phyloP scores from a whole-genome alignment of 208 protist species.

The Tetramitus jugosus region DNA sequence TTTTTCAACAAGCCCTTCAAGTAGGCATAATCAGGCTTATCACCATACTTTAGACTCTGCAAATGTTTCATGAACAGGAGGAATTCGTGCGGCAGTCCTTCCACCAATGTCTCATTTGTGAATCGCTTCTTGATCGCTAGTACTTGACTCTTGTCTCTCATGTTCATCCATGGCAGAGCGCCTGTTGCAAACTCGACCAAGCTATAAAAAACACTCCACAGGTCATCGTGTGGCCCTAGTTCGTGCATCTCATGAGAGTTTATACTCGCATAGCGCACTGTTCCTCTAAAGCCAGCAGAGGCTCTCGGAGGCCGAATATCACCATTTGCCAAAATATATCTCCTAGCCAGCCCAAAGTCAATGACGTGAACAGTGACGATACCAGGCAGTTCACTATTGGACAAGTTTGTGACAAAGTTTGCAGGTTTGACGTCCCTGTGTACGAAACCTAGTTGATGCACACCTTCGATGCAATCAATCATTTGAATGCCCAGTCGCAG shows the following conservation, averaged over 20 bases:
- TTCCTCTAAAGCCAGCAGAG: constrained; percentile 57
- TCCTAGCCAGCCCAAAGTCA: constrained; percentile 90
- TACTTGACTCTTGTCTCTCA: not conserved
- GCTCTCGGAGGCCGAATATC: constrained; percentile 66
- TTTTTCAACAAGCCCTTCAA: not conserved
- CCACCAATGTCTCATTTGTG: not conserved
- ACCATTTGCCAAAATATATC: constrained; percentile 67
- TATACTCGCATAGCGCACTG: constrained; percentile 90
- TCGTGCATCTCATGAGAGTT: constrained; percentile 85
- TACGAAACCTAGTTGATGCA: constrained; percentile 87
- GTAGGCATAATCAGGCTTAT: not conserved
- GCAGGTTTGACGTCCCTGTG: constrained; percentile 96
- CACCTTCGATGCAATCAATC: constrained; percentile 73
- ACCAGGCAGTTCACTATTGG: no score
- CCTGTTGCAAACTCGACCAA: not conserved
- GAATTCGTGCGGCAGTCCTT: not conserved
- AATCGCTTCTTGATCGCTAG: not conserved
- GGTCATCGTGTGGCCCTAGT: constrained; percentile 85
- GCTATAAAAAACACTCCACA: constrained; percentile 92
- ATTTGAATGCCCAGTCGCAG: constrained; percentile 86
- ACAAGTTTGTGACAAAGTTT: no score
- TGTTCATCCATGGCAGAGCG: constrained; percentile 5
- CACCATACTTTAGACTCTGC: not conserved
- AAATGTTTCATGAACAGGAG: not conserved
- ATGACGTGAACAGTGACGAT: no score